phyloP scores from a whole-genome alignment of 2,329 filamentous ascomycete species.

The Fusarium sp. region DNA sequence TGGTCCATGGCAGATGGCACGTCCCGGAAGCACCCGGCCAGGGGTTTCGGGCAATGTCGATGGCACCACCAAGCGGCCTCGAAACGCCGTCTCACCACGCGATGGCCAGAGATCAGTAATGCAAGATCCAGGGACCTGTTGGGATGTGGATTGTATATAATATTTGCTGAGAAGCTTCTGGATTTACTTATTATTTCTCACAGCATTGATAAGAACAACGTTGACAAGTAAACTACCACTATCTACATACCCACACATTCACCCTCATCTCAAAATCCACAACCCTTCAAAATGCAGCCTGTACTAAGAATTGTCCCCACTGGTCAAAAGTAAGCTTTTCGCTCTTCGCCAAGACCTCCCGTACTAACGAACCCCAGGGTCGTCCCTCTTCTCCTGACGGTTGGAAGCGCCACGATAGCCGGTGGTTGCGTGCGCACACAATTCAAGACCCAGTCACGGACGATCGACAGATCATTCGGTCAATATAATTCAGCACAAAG shows the following conservation, averaged over 20 bases:
- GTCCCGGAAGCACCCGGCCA: slow-evolving; percentile 33
- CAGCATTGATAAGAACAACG: background rate
- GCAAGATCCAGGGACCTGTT: background rate
- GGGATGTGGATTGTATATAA: slow-evolving; percentile 19
- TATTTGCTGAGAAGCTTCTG: background rate
- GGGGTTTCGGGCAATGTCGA: slow-evolving; percentile 20
- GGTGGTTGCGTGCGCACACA: slow-evolving; percentile 31
- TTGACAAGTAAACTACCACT: background rate
- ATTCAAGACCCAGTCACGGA: slow-evolving; percentile 26
- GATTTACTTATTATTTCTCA: background rate
- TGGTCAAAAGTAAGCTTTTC: slow-evolving; percentile 35
- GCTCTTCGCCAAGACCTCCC: background rate
- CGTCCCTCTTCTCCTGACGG: slow-evolving; percentile 41
- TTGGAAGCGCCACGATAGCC: slow-evolving; percentile 40
- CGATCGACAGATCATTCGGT: slow-evolving; percentile 43
- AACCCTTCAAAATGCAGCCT: slow-evolving; percentile 32
- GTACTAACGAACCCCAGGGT: slow-evolving; percentile 35
- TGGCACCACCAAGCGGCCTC: slow-evolving; percentile 34
- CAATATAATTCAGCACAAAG: slow-evolving; percentile 43
- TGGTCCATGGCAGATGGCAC: slow-evolving; percentile 8
- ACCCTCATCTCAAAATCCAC: background rate
- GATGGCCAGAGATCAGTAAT: slow-evolving; percentile 15
- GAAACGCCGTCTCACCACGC: slow-evolving; percentile 35
- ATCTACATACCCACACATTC: background rate
- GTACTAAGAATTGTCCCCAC: slow-evolving; percentile 30